Conservation (phyloP, 768 basidiomycete genomes). For the Trametes cingulata region DNA sequence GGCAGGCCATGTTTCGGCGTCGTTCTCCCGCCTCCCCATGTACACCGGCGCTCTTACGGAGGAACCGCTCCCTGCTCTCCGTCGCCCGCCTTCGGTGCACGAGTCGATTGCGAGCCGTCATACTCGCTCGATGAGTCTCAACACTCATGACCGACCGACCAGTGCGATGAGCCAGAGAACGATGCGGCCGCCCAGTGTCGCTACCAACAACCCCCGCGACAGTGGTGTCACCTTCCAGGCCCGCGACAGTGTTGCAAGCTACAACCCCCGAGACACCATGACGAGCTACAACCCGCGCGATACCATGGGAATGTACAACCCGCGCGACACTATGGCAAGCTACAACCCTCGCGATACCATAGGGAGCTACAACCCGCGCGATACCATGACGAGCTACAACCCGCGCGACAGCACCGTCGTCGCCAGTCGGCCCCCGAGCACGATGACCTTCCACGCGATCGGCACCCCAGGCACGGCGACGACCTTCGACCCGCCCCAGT, state of each 20-base stretch:
- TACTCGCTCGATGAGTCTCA: neutral
- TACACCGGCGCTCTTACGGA: neutral
- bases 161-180: neutral
- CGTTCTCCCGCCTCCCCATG: conserved; percentile 10
- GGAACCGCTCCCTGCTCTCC: neutral
- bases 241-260: neutral
- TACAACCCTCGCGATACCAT: conserved; percentile 4
- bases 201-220: conserved; percentile 5
- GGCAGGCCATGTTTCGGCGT: conserved; percentile 7
- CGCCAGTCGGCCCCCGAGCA: conserved; percentile 26
- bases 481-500: conserved; percentile 4
- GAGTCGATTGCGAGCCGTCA: neutral
- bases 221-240: conserved; percentile 10
- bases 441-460: conserved; percentile 16
- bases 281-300: conserved; percentile 25
- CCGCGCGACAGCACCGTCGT: conserved; percentile 48
- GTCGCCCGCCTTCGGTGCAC: neutral
- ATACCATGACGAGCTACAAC: neutral
- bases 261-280: conserved; percentile 36
- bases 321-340: conserved; percentile 2
- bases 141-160: neutral
- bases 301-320: conserved; percentile 32
- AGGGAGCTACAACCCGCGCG: neutral
- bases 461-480: conserved; percentile 3
- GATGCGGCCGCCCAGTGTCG: neutral